Evolutionary conservation across 2,329 filamentous ascomycete species (phyloP).

Genomic region (Didymella sp.): DNA sequence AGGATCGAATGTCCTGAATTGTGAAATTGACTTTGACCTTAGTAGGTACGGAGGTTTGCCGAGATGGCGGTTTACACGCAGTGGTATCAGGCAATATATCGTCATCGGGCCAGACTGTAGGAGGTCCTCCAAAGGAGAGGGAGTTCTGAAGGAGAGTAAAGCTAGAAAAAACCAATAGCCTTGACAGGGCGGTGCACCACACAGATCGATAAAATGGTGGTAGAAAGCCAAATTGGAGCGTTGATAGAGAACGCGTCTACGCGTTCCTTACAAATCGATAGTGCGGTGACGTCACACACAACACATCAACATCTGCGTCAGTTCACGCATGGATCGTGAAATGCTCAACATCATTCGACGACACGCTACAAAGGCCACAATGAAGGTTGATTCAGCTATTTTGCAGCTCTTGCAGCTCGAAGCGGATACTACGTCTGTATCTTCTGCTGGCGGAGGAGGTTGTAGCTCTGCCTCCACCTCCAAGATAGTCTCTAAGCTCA

Average conservation of each 20-base stretch:
- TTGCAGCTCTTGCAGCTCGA: slow-evolving; percentile 67
- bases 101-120: no score
- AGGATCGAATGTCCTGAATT: not conserved
- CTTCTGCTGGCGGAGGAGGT: slow-evolving; percentile 69
- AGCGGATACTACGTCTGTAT: slow-evolving; percentile 61
- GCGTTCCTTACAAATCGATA: not conserved
- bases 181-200: no score
- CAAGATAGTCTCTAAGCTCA: slow-evolving; percentile 59
- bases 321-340: not conserved
- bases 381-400: slow-evolving; percentile 69
- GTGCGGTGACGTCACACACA: not conserved
- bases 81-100: no score
- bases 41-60: no score
- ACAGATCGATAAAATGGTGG: no score
- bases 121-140: no score
- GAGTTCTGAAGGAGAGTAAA: no score
- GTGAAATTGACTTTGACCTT: not conserved
- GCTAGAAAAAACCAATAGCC: no score
- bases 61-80: no score
- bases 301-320: not conserved
- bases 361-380: slow-evolving; percentile 30
- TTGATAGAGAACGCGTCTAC: not conserved
- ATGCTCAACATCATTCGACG: not conserved
- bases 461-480: slow-evolving; percentile 70
- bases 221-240: no score